Conservation (phyloP, 129 eudicot species). For the Deinandra increscens region DNA sequence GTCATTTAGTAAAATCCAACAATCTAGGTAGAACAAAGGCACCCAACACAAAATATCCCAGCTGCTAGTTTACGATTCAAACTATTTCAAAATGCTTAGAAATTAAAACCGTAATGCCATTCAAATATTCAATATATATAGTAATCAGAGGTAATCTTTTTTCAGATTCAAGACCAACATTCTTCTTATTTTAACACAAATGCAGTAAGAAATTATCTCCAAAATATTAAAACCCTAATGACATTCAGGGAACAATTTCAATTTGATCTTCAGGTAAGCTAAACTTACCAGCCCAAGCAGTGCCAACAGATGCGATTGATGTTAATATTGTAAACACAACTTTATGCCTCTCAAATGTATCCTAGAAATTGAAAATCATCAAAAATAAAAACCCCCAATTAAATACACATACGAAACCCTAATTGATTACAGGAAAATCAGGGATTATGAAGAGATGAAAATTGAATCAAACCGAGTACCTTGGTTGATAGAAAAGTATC, state of each 20-base stretch:
- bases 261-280: neutral
- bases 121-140: neutral
- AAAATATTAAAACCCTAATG: neutral
- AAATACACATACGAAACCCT: conserved; percentile 16
- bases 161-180: neutral
- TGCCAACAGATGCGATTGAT: conserved; percentile 79
- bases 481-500: conserved; percentile 76
- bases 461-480: conserved; percentile 42
- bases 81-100: neutral
- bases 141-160: neutral
- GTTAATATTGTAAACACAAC: conserved; percentile 82
- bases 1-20: too few species aligned
- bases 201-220: neutral
- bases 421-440: conserved; percentile 12
- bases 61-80: neutral
- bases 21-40: too few species aligned
- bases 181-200: neutral
- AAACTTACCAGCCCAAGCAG: conserved; percentile 78
- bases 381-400: neutral
- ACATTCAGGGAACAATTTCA: neutral
- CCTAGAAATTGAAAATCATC: conserved; percentile 41
- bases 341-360: conserved; percentile 95
- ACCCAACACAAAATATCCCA: too few species aligned
- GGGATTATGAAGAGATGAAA: neutral
- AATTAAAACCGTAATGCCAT: neutral